Percentiles rank a stretch among this genome's conserved stretches.
These are phyloP conservation scores for Lentinula sp. DNA, from an alignment of 768 basidiomycete species.

Conservation along the genomic window DNA sequence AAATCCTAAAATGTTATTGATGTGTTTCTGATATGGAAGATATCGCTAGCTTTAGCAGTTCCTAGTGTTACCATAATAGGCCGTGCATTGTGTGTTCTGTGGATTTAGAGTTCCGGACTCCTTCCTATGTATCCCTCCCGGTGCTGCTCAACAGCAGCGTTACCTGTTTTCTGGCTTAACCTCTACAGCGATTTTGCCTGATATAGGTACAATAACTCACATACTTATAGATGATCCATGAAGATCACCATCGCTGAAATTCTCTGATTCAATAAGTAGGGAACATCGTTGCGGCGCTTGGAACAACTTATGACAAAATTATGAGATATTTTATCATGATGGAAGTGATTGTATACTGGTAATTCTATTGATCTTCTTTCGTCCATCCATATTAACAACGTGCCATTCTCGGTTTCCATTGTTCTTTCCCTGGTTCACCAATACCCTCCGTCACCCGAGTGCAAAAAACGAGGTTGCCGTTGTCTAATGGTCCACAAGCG, in stretches of 20 bases:
- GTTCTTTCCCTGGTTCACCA: not conserved
- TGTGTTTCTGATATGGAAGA: not conserved
- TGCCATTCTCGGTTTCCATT: constrained; percentile 6
- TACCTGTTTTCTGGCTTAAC: not conserved
- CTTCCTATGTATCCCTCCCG: not conserved
- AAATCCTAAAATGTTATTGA: not conserved
- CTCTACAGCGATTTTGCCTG: constrained; percentile 1
- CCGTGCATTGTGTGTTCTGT: not conserved
- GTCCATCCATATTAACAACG: constrained; percentile 3
- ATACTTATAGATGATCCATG: not conserved
- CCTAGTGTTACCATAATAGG: not conserved
- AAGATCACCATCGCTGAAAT: not conserved
- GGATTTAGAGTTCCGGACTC: not conserved
- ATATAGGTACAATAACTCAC: not conserved
- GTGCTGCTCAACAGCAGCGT: not conserved
- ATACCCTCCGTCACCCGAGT: not conserved
- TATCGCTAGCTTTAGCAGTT: not conserved
- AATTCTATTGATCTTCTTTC: constrained; percentile 3
- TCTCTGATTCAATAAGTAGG: not conserved
- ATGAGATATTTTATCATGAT: not conserved
- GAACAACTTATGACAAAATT: not conserved
- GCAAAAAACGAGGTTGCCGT: constrained; percentile 5
- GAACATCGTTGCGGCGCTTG: not conserved
- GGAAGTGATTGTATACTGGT: not conserved
- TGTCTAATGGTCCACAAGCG: constrained; percentile 3